Base-by-base conservation (phyloP, 352 stramenopile genomes). In the Globisporangium megalacanthum region DNA sequence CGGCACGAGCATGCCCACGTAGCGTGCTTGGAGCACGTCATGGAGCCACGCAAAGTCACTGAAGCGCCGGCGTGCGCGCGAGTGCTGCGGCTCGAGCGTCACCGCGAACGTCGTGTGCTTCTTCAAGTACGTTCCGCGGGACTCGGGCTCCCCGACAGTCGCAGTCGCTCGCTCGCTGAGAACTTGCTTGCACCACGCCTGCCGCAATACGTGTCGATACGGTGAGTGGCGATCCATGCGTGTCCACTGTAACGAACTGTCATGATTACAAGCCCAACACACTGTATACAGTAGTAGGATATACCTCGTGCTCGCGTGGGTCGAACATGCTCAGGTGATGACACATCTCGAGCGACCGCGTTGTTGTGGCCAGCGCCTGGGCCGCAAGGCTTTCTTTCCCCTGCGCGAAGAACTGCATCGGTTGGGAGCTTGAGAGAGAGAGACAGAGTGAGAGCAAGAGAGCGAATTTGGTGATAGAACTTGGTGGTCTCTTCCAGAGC, bases 1-100 rank as follows among this genome's bases (percentile, higher is more conserved):
- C 31, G 80, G 80, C 17, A 90, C 61, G 20, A 88, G 66, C 53
- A 88, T 74, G 37, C 80, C 80, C 19, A 82, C 59, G 62, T 90
- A 90, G 9, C 80, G 74, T 22, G 69, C 74, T 33, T 68, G 66
- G 3, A 90, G 67, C 42, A 86, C 78, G 8, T 64, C 59, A 31
- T 79, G 80, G n/a, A 90, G 70, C 80, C 80, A 90, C 49, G 73
- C 74, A 64, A 90, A 90, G 54, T 90, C 80, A 47, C 80, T 83
- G 48, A 86, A 90, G 56, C 80, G 76, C 31, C 80, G 77, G 0
- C 80, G 78, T 20, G 84, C 69, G 19, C 65, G 45, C 9, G 64
- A 54, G 31, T 81, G 69, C 25, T 53, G 42, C 41, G 45, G 31
- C 41, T 70, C 54, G 47, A 67, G 68, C 33, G 58, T 75, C 35